phyloP scores from a whole-genome alignment of 202 grass and related monocot genomes.

The Carex arenaria region DNA sequence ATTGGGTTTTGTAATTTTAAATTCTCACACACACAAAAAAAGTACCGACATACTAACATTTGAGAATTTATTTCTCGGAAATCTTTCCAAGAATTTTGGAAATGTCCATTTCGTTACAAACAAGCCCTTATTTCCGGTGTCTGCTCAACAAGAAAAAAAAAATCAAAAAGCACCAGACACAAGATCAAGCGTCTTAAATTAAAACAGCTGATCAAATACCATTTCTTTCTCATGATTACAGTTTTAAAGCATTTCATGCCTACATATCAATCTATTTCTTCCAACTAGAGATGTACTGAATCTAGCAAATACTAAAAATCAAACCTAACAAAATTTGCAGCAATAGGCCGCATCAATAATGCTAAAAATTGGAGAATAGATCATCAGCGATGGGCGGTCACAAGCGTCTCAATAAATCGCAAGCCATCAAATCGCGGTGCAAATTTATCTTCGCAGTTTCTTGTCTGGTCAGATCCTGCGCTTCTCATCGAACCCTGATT shows the following conservation, averaged over 20 bases:
- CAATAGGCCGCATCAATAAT: slow-evolving; percentile 15
- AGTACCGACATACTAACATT: no score
- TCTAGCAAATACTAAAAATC: not conserved
- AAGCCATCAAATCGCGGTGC: slow-evolving; percentile 71
- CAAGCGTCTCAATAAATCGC: slow-evolving; percentile 70
- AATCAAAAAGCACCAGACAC: not conserved
- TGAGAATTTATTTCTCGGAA: no score
- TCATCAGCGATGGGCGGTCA: slow-evolving; percentile 79
- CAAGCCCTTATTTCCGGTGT: not conserved
- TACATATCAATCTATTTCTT: slow-evolving; percentile 3
- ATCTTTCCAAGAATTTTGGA: no score
- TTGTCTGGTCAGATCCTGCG: not conserved
- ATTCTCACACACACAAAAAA: no score
- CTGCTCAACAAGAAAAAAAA: not conserved
- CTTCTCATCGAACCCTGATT: slow-evolving; percentile 1
- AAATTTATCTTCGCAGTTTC: slow-evolving; percentile 27
- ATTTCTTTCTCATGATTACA: slow-evolving; percentile 15
- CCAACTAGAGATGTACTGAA: not conserved
- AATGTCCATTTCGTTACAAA: no score
- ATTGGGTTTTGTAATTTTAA: no score
- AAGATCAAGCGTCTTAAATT: not conserved
- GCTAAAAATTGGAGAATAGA: not conserved
- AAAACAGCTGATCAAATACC: slow-evolving; percentile 8
- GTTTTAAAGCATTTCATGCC: not conserved
- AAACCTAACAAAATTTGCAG: slow-evolving; percentile 18